These are phyloP conservation scores for Didymella keratinophila DNA, from an alignment of 2,329 filamentous ascomycete species.

Conservation along the genomic window DNA sequence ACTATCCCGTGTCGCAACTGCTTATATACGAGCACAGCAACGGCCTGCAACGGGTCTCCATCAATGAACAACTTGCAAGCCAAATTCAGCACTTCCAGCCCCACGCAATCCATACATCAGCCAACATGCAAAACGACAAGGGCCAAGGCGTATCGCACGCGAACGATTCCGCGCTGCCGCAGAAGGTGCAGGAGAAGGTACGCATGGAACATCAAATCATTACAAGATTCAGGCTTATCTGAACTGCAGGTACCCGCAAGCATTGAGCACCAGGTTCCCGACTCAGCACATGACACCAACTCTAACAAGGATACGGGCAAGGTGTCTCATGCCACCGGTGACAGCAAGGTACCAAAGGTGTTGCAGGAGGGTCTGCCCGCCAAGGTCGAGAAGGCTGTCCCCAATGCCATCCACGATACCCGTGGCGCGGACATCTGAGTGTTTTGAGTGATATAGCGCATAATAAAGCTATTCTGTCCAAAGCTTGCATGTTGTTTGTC, in stretches of 20 bases:
- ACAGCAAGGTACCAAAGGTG: constrained; percentile 11
- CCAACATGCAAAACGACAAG: constrained; percentile 14
- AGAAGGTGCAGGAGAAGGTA: constrained; percentile 18
- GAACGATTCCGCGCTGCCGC: constrained; percentile 12
- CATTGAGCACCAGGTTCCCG: constrained; percentile 15
- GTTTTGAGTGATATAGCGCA: not conserved
- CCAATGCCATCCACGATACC: not conserved
- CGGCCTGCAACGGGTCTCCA: not conserved
- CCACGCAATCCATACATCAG: not conserved
- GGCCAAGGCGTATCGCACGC: constrained; percentile 19
- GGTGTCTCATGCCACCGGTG: constrained; percentile 16
- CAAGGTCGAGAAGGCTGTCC: constrained; percentile 12
- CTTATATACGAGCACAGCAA: not conserved
- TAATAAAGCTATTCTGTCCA: not conserved
- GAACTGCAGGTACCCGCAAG: constrained; percentile 2
- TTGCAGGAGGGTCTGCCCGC: constrained; percentile 14
- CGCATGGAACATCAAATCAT: not conserved
- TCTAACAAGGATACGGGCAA: constrained; percentile 18
- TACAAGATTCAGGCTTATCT: not conserved
- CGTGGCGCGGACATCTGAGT: not conserved
- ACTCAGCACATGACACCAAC: constrained; percentile 17
- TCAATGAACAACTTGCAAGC: not conserved
- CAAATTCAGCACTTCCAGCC: too few relatives aligned
- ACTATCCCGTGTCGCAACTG: not conserved
- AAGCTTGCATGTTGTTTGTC: not conserved